Evolutionary conservation across 2,329 filamentous ascomycete genomes (phyloP), one percentile per base, ranked within the genome.

Genomic region (Colletotrichum sp.): DNA sequence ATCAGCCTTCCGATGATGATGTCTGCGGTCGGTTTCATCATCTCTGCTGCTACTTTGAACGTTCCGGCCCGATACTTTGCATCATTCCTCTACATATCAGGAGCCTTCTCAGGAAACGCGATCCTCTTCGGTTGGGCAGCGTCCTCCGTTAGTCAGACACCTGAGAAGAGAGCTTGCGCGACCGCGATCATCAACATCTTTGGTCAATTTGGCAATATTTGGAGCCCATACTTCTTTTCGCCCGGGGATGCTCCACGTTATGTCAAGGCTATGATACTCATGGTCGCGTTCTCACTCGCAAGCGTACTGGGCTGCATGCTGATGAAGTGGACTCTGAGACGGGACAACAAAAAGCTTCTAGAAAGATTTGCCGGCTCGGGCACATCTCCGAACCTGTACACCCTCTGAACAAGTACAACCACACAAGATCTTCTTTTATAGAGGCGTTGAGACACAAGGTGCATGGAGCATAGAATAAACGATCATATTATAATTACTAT

Each of bases 11-110:
- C 76, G 1, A 71, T 76, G 58, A 65, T 48, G 32, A 83, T 92
- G 52, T 89, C 89, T 3, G 84, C 92, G 1, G 83, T 82, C 1
- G 88, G 90, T 1, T 93, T 92, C 80, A 90, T 93, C 73, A 84
- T 93, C n/a, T 89, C 89, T 8, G 91, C 90, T 3, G 83, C 89
- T 0, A 93, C 91, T 0, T 88, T 87, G 0, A 81, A 84, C 15
- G 87, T 86, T 3, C 91, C 85, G 0, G 88, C 91, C 0, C 84
- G 91, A 34, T 92, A 71, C 32, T 93, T 77, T 24, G 69, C 69
- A 21, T 79, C 81, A 8, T 77, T 78, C 8, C 83, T 83, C 38
- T 85, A 83, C 69, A 79, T 66, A 81, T 1, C 82, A 2, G 69
- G 69, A n/a, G 38, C 21, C 52, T 71, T 71, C 12, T 58, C 69